phyloP scores from a whole-genome alignment of 495 filamentous ascomycete species.

The Rhypophila decipiens region DNA sequence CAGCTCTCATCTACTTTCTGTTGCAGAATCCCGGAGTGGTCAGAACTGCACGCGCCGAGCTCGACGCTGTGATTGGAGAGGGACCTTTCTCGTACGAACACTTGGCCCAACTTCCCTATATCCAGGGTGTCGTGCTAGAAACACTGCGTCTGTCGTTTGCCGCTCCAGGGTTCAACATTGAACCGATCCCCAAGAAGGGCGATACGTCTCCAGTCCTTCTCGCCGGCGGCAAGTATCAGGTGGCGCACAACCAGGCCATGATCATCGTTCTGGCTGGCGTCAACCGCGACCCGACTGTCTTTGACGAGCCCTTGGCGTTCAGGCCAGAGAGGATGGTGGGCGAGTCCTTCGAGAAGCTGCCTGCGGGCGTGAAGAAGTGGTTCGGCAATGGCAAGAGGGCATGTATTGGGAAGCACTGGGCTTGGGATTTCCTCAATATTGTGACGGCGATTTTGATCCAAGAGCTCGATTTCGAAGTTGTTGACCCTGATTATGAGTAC shows the following conservation, averaged over 20 bases:
- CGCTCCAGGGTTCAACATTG: constrained; percentile 62
- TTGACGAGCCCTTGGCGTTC: constrained; percentile 57
- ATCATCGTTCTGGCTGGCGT: constrained; percentile 54
- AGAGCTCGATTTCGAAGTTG: constrained; percentile 55
- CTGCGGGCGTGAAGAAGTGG: constrained; percentile 56
- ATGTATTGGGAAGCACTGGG: constrained; percentile 64
- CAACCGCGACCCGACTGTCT: constrained; percentile 64
- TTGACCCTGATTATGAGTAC: constrained; percentile 49
- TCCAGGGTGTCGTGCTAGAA: constrained; percentile 60
- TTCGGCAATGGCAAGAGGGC: constrained; percentile 65
- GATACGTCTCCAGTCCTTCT: constrained; percentile 37
- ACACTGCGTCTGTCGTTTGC: constrained; percentile 58
- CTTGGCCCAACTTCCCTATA: constrained; percentile 53
- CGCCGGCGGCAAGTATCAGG: constrained; percentile 59
- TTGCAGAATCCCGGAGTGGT: constrained; percentile 56
- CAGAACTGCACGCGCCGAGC: constrained; percentile 56
- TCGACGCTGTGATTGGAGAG: constrained; percentile 54
- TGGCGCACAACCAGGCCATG: constrained; percentile 54
- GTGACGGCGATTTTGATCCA: constrained; percentile 52
- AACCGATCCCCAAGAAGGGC: constrained; percentile 46
- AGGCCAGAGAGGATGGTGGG: constrained; percentile 62
- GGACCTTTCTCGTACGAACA: constrained; percentile 49
- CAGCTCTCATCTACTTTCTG: constrained; percentile 52
- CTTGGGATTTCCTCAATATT: constrained; percentile 56
- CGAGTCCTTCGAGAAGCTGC: constrained; percentile 51